Evolutionary conservation across 305 asterid genomes (phyloP).

Genomic region (Rubia tinctorum): DNA sequence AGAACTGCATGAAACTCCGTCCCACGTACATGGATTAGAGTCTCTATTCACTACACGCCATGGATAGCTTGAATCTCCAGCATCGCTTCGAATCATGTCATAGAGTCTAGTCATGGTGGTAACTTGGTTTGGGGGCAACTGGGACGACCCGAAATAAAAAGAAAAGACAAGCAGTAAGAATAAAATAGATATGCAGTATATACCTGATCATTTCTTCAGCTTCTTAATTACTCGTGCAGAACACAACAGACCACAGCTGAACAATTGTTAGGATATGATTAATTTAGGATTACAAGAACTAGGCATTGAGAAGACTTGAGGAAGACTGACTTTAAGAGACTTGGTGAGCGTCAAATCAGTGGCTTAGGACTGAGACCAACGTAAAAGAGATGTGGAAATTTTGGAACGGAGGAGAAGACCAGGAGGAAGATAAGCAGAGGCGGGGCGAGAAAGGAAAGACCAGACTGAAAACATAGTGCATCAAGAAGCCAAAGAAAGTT

Average conservation of each 20-base stretch:
- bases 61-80: constrained; percentile 30
- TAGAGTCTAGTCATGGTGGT: constrained; percentile 40
- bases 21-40: constrained; percentile 72
- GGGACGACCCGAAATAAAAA: constrained; percentile 36
- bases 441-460: too few relatives aligned
- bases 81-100: constrained; percentile 38
- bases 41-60: constrained; percentile 31
- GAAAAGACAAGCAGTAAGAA: constrained; percentile 28
- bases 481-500: too few relatives aligned
- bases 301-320: not conserved
- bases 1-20: constrained; percentile 46
- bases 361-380: too few relatives aligned
- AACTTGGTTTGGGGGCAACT: constrained; percentile 44
- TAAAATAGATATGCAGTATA: constrained; percentile 12
- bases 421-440: too few relatives aligned
- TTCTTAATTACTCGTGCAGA: not conserved
- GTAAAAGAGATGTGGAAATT: not conserved
- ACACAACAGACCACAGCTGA: not conserved
- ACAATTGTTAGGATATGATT: not conserved
- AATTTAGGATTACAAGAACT: not conserved
- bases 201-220: constrained; percentile 35
- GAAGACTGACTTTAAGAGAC: too few relatives aligned
- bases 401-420: not conserved
- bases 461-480: too few relatives aligned
- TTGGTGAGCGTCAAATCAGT: too few relatives aligned